These are phyloP conservation scores for Macrolepiota dolichaula DNA, from an alignment of 768 basidiomycete species.

Conservation along the genomic window DNA sequence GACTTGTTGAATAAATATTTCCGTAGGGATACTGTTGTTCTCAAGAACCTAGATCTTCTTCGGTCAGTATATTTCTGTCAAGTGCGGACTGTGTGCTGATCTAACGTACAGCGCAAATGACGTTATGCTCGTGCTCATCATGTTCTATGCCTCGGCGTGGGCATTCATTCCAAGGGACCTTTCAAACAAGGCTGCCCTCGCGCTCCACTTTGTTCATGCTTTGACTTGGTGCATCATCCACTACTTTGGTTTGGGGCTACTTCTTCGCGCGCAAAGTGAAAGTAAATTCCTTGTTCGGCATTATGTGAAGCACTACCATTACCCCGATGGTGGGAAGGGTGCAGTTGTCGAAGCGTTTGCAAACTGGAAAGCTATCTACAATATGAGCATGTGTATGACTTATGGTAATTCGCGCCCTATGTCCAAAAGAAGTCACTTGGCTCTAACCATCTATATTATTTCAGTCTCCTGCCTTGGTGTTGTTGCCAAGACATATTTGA, in stretches of 20 bases:
- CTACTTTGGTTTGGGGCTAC: slow-evolving; percentile 79
- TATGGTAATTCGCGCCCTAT: slow-evolving; percentile 54
- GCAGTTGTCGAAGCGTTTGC: slow-evolving; percentile 92
- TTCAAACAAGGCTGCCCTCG: slow-evolving; percentile 49
- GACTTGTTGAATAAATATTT: slow-evolving; percentile 91
- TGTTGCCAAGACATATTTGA: slow-evolving; percentile 86
- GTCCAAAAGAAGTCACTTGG: background rate
- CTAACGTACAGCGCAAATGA: slow-evolving; percentile 67
- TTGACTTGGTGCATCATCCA: slow-evolving; percentile 85
- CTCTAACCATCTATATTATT: slow-evolving; percentile 5
- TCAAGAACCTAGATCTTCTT: slow-evolving; percentile 81
- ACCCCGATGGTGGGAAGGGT: slow-evolving; percentile 68
- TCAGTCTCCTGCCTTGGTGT: slow-evolving; percentile 82
- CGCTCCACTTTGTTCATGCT: slow-evolving; percentile 79
- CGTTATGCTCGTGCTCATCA: slow-evolving; percentile 71
- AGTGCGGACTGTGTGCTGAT: slow-evolving; percentile 15
- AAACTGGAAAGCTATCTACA: slow-evolving; percentile 94
- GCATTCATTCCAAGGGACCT: slow-evolving; percentile 50
- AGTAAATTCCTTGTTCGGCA: slow-evolving; percentile 90
- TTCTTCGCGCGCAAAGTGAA: slow-evolving; percentile 82
- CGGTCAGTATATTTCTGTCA: slow-evolving; percentile 46
- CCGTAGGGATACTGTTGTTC: slow-evolving; percentile 76
- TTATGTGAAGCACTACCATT: slow-evolving; percentile 93
- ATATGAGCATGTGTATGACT: slow-evolving; percentile 91
- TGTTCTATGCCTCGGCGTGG: slow-evolving; percentile 62